Evolutionary conservation across 768 basidiomycete genomes (phyloP), one percentile per base, ranked within the genome.

Genomic region (Ramaria sp.): DNA sequence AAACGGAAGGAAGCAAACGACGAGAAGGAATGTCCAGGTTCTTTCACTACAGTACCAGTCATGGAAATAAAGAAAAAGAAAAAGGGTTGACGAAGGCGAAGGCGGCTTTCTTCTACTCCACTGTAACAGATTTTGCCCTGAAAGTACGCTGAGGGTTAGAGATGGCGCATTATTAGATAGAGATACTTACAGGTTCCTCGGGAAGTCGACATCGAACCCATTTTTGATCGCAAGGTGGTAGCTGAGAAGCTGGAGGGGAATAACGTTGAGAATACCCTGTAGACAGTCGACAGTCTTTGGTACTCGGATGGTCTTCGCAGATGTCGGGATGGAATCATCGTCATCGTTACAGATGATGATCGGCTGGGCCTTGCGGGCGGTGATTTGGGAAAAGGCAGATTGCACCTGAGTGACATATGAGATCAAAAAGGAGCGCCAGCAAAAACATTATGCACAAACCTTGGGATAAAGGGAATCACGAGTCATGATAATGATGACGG

Each of bases 401-500:
- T 97, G 93, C 43, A 97, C 53, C 51, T 52, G 32, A 18, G 25
- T 15, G 12, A 28, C 7, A 28, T 41, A 16, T 52, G 15, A 22
- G 25, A 36, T 39, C 24, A 43, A 16, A 25, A 47, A 2, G 20
- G 8, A 41, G 18, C 22, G 24, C n/a, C n/a, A 22, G 8, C 15
- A 15, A 22, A 12, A 18, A 5, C 13, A 12, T 41, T 12, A 12
- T 22, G 13, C 9, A 24, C 38, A 12, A 8, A 52, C 94, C 76
- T 99, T 98, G 65, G 94, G 92, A 72, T 98, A 98, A 24, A 98
- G 74, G 42, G 93, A 96, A 71, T 99, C 96, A 60, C 89, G 86
- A 27, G 96, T 99, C 96, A 99, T 99, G 72, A 99, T 82, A 71
- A 99, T 91, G 74, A 98, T 98, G 61, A 98, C 91, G 39, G 92